These are phyloP conservation scores for Sphenostylis stenocarpa DNA, from an alignment of 306 rosid species.

Conservation along the genomic window DNA sequence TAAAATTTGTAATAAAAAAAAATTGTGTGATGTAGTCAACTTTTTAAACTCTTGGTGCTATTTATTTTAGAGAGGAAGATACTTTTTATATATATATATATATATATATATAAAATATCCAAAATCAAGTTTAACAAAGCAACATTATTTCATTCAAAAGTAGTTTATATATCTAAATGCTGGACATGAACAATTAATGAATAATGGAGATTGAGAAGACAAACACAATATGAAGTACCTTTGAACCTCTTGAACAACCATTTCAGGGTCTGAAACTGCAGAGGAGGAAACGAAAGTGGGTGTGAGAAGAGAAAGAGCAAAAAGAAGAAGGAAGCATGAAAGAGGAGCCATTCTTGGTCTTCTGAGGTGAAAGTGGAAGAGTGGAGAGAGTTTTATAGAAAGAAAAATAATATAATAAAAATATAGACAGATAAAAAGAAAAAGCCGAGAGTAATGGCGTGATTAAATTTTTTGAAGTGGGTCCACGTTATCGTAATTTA, in stretches of 20 bases:
- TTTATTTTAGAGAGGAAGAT: not conserved
- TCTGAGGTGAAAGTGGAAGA: not conserved
- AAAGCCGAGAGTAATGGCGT: constrained; percentile 97
- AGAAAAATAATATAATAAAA: not conserved
- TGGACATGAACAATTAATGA: not conserved
- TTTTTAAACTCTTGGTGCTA: not conserved
- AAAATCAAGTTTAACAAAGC: not conserved
- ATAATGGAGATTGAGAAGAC: not conserved
- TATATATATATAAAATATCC: not conserved
- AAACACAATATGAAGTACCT: constrained; percentile 43
- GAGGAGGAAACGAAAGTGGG: constrained; percentile 42
- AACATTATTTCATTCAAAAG: not conserved
- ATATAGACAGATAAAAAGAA: not conserved
- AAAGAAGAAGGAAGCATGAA: constrained; percentile 31
- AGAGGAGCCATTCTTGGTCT: constrained; percentile 42
- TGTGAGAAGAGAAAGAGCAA: constrained; percentile 36
- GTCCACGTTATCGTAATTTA: constrained; percentile 49
- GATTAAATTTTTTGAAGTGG: constrained; percentile 52
- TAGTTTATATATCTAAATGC: not conserved
- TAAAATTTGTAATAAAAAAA: too few species aligned
- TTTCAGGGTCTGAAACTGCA: constrained; percentile 57
- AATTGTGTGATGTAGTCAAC: too few species aligned
- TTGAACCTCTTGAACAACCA: constrained; percentile 71
- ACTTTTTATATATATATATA: too few species aligned
- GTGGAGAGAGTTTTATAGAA: constrained; percentile 35